Conservation (phyloP, 805 yeast species). For the Saturnispora saitoi region DNA sequence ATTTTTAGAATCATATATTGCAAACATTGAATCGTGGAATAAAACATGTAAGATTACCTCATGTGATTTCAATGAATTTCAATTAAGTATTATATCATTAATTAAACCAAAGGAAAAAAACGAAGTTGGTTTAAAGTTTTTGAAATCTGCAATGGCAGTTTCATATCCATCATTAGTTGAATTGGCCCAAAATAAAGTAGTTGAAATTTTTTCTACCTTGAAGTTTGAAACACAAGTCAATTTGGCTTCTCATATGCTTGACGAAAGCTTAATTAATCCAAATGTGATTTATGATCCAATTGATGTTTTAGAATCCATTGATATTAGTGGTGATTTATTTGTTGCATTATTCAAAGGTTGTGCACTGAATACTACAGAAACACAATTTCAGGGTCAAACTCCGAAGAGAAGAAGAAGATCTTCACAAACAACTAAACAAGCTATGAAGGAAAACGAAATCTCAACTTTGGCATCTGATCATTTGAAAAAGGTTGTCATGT, state of each 20-base stretch:
- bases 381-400: conserved; percentile 28
- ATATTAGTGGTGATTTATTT: conserved; percentile 48
- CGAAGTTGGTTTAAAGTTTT: conserved; percentile 48
- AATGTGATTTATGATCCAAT: conserved; percentile 42
- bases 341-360: conserved; percentile 48
- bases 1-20: conserved; percentile 38
- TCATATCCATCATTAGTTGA: conserved; percentile 36
- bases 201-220: conserved; percentile 47
- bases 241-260: conserved; percentile 52
- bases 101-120: conserved; percentile 56
- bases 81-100: conserved; percentile 46
- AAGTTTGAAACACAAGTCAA: conserved; percentile 49
- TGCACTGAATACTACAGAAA: conserved; percentile 22
- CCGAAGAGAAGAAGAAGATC: conserved; percentile 82
- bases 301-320: conserved; percentile 45
- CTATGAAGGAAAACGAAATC: conserved; percentile 64
- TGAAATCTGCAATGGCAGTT: conserved; percentile 45
- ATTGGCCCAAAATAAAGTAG: conserved; percentile 42
- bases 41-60: conserved; percentile 38
- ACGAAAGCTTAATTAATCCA: conserved; percentile 33
- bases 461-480: conserved; percentile 70
- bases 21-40: conserved; percentile 38
- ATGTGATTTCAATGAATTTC: conserved; percentile 46
- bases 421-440: conserved; percentile 66
- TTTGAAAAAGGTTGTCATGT: conserved; percentile 64